A percentile compares a stretch with the other conserved stretches of the same genome.
These are phyloP conservation scores for Vanderwaltozyma polyspora DNA, from an alignment of 805 yeast genomes.

Conservation along the genomic window DNA sequence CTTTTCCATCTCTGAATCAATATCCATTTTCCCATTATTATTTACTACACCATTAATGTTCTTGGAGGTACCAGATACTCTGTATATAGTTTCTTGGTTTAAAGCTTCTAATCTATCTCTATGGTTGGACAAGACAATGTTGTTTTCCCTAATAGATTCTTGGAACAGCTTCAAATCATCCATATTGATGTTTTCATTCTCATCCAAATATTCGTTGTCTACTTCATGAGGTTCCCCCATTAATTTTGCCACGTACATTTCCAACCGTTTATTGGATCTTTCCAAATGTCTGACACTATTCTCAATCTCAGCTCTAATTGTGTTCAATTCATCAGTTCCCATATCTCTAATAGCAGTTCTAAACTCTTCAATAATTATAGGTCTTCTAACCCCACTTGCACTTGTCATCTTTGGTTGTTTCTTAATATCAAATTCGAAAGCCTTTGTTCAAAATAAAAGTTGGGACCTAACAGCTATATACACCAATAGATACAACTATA, in stretches of 20 bases:
- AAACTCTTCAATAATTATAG: slow-evolving; percentile 37
- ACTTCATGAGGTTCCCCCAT: slow-evolving; percentile 19
- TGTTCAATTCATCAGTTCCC: slow-evolving; percentile 33
- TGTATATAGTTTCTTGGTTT: slow-evolving; percentile 35
- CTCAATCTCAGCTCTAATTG: slow-evolving; percentile 26
- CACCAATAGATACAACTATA: background rate
- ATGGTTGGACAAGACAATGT: slow-evolving; percentile 42
- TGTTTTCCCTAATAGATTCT: slow-evolving; percentile 49
- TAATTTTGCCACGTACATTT: slow-evolving; percentile 31
- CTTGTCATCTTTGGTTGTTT: slow-evolving; percentile 15
- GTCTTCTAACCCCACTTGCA: slow-evolving; percentile 25
- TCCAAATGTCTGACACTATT: slow-evolving; percentile 37
- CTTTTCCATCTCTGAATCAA: no score
- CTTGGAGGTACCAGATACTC: slow-evolving; percentile 17
- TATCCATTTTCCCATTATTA: no score
- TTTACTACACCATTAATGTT: no score
- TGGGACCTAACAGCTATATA: no score
- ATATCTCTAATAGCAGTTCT: slow-evolving; percentile 42
- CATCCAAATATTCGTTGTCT: slow-evolving; percentile 11
- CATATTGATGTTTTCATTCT: slow-evolving; percentile 24
- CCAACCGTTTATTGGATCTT: slow-evolving; percentile 42
- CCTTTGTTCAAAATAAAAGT: no score
- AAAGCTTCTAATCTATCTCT: slow-evolving; percentile 34
- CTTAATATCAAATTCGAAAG: background rate
- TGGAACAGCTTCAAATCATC: slow-evolving; percentile 41